Base-by-base conservation (phyloP, 2,329 filamentous ascomycete genomes). In the Ceratocystis alfenasii region DNA sequence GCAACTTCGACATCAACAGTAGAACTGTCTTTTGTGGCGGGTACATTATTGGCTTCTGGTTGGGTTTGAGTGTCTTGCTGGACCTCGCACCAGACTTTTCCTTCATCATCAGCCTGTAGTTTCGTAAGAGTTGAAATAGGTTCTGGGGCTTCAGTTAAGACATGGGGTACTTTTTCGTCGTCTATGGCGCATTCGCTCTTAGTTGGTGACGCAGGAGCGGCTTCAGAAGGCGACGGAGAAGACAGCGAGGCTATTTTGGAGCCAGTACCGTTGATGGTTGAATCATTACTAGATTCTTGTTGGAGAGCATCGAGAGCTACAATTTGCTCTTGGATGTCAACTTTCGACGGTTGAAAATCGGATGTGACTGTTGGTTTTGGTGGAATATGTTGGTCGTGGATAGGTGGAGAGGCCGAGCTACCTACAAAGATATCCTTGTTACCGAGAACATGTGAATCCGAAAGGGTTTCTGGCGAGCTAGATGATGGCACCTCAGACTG, bases 211-310 rank as follows among this genome's bases (percentile, higher is more conserved):
- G 55, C 28, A 7, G 17, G 55, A 3, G 8, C n/a, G 25, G 30
- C 17, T 10, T 59, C 55, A 30, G 55, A n/a, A 36, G 55, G 55
- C 7, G 15, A 5, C 17, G 55, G 53, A 30, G 17, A 33, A 59
- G 55, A 59, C 2, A 36, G 15, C 6, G 55, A 59, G 5, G 28
- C 17, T 17, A 20, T 33, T 59, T 59, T 59, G 2, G 60, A 62
- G 17, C 60, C 36, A n/a, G 60, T n/a, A n/a, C 25, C 73, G 50
- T 71, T 72, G 69, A 87, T 87, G 66, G 87, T 84, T 75, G 92
- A 86, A 70, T 80, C 78, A 72, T 88, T 84, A 64, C 78, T 59
- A 25, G 10, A 59, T 30, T 36, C 15, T 25, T 59, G 55, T 33
- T 59, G 28, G 17, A 59, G 55, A n/a, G 55, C 8, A 25, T 59